Evolutionary conservation across 192 early-diverging fungal species (phyloP), one percentile per base, ranked within the genome.

Genomic region (Rhizophlyctis rosea): DNA sequence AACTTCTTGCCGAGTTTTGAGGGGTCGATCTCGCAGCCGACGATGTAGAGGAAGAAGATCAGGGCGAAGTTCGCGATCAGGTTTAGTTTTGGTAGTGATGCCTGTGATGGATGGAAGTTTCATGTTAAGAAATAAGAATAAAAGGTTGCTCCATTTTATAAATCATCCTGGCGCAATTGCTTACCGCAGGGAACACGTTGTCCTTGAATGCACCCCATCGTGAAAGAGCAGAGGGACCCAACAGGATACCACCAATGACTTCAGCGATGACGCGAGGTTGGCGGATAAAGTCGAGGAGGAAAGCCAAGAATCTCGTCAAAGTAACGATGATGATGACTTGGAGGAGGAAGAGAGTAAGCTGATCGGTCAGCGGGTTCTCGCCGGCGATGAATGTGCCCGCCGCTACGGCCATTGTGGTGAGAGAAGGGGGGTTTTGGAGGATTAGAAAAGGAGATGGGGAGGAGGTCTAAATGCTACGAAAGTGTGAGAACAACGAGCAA

Each of bases 211-310:
- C 77, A 23, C 82, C 80, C 50, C 87, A 90, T 28, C 83, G 82
- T 2, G 90, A 90, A 30, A 96, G 78, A 1, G 83, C 90, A 1
- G 93, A 88, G 1, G 92, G 92, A 0, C 96, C 96, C 4, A 96
- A 81, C 3, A 95, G 66, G 53, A 96, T 92, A 9, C 93, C 93
- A 25, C 88, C 92, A 29, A 96, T 73, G 50, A 98, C 87, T 68
- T 98, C 95, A 32, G 94, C 88, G 50, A 98, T 96, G 34, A 95
- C 95, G 2, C 79, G 70, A 0, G 95, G 95, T 69, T 98, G 93
- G 49, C 76, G 64, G 7, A 94, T 57, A 30, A 77, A 75, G 16
- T 68, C 69, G 24, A 98, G 70, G 3, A 68, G 62, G 30, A 88
- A 11, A 25, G 84, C 81, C 9, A 98, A 64, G 36, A 89, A 18